phyloP scores from a whole-genome alignment of 2,329 filamentous ascomycete species.

The Helicocarpus griseus region DNA sequence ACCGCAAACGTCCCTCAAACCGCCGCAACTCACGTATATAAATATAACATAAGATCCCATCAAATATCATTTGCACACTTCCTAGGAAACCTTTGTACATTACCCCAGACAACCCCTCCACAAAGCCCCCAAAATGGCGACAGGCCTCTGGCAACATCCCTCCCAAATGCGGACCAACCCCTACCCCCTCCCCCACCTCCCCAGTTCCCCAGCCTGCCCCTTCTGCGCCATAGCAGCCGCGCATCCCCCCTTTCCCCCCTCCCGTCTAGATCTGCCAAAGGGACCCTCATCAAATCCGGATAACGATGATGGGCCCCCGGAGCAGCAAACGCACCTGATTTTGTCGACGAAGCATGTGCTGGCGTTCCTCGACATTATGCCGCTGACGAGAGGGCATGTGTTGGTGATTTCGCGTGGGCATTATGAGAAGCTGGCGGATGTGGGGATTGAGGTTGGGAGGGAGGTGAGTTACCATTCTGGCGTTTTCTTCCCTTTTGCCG shows the following conservation, averaged over 20 bases:
- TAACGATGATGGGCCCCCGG: not conserved
- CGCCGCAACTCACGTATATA: too few relatives aligned
- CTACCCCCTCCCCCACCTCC: not conserved
- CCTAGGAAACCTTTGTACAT: too few relatives aligned
- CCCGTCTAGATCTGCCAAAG: slow-evolving; percentile 12
- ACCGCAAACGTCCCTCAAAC: too few relatives aligned
- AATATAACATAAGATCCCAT: too few relatives aligned
- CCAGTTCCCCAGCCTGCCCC: slow-evolving; percentile 33
- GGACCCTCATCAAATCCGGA: not conserved
- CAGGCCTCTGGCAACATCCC: not conserved
- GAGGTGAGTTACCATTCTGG: slow-evolving; percentile 49
- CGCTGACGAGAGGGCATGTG: slow-evolving; percentile 72
- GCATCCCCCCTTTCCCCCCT: slow-evolving; percentile 34
- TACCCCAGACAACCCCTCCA: not conserved
- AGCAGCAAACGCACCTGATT: slow-evolving; percentile 44
- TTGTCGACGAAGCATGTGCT: slow-evolving; percentile 68
- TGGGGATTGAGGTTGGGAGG: slow-evolving; percentile 52
- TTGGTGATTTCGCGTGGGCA: slow-evolving; percentile 72
- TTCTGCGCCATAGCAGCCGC: slow-evolving; percentile 50
- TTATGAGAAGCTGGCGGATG: slow-evolving; percentile 65
- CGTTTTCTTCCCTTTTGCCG: not conserved
- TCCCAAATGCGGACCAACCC: not conserved
- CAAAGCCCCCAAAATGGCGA: not conserved
- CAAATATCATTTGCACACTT: too few relatives aligned
- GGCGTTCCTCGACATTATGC: slow-evolving; percentile 89